phyloP scores from a whole-genome alignment of 306 rosid genomes.

The Senna tora region DNA sequence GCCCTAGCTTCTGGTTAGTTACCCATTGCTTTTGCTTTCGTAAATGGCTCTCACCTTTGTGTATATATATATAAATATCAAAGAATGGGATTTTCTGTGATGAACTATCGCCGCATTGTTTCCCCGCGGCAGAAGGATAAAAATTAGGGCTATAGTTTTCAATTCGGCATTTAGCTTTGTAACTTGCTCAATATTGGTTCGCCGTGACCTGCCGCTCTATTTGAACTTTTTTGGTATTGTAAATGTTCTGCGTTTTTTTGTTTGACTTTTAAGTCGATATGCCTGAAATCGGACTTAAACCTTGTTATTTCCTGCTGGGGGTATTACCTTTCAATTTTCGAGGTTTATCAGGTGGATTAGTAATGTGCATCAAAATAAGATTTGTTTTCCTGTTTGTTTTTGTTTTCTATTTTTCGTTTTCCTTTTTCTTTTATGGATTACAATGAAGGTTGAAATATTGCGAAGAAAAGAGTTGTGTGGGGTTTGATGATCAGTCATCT shows the following conservation, averaged over 20 bases:
- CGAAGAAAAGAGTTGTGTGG: neutral
- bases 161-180: neutral
- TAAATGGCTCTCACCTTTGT: neutral
- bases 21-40: neutral
- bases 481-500: neutral
- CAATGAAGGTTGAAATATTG: neutral
- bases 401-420: too few relatives aligned
- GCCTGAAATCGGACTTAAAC: neutral
- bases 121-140: neutral
- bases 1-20: neutral
- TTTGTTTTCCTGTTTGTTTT: neutral
- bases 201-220: neutral
- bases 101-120: neutral
- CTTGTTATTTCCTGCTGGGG: neutral
- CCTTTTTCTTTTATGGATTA: neutral
- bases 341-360: neutral
- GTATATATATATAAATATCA: neutral
- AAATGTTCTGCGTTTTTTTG: neutral
- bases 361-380: neutral
- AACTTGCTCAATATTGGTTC: neutral
- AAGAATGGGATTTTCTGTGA: neutral
- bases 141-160: neutral
- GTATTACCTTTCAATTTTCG: neutral
- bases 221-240: neutral
- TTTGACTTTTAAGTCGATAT: neutral